Evolutionary conservation across 345 rosid genomes (phyloP).

Genomic region (Populus pruinosa): DNA sequence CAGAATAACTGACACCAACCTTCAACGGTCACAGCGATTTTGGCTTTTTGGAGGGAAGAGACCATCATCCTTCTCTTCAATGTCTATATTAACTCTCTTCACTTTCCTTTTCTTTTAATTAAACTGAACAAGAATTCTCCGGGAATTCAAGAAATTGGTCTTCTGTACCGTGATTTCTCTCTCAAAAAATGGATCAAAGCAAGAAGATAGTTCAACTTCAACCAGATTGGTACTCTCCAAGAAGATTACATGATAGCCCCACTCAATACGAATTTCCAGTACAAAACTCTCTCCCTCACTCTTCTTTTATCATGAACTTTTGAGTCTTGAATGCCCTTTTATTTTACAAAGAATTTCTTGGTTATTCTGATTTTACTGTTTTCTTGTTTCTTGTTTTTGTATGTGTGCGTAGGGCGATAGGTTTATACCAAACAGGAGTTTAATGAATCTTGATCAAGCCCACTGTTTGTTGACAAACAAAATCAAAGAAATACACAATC

Average conservation of each 20-base stretch:
- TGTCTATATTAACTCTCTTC: background rate
- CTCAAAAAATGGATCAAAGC: constrained; percentile 31
- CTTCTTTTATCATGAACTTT: background rate
- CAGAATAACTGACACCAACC: constrained; percentile 2
- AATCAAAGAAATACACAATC: constrained; percentile 10
- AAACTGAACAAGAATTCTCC: background rate
- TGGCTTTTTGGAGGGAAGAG: constrained; percentile 28
- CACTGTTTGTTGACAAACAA: constrained; percentile 38
- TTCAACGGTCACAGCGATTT: constrained; percentile 23
- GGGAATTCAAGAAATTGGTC: background rate
- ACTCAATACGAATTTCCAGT: constrained; percentile 37
- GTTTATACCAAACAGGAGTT: constrained; percentile 48
- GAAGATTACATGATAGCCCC: constrained; percentile 38
- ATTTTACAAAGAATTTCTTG: background rate
- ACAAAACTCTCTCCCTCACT: background rate
- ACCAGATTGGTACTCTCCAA: constrained; percentile 47
- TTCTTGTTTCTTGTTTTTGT: constrained; percentile 7
- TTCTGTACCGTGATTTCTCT: background rate
- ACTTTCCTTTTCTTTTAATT: background rate
- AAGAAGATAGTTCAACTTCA: constrained; percentile 8
- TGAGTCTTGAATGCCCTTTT: background rate
- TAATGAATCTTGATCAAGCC: constrained; percentile 64
- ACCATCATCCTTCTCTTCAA: background rate
- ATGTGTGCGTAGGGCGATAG: constrained; percentile 40
- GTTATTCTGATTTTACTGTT: background rate